Conservation (phyloP, 495 filamentous ascomycete species). For the Aspergillus homomorphus region DNA sequence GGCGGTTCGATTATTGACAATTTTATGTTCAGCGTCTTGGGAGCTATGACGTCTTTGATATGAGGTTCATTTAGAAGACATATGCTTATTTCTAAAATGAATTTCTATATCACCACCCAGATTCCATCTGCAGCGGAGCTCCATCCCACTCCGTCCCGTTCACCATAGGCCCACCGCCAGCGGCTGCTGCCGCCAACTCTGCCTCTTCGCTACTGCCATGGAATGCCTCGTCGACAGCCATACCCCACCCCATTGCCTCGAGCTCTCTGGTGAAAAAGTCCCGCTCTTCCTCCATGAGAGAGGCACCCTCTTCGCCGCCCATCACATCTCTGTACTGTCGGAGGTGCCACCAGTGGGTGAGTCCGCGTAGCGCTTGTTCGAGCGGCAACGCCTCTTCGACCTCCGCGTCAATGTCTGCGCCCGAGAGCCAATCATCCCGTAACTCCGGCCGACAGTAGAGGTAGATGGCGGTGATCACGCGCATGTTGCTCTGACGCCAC, state of each 20-base stretch:
- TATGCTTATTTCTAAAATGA: too few relatives aligned
- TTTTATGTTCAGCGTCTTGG: too few relatives aligned
- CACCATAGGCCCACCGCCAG: constrained; percentile 29
- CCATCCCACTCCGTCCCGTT: constrained; percentile 50
- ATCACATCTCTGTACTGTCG: constrained; percentile 76
- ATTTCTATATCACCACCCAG: constrained; percentile 26
- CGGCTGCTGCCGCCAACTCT: constrained; percentile 34
- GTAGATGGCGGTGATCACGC: constrained; percentile 95
- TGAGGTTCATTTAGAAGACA: too few relatives aligned
- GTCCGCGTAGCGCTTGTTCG: constrained; percentile 79
- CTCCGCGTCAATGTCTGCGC: constrained; percentile 84
- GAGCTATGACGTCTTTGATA: too few relatives aligned
- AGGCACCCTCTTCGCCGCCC: constrained; percentile 58
- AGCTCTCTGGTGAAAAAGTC: constrained; percentile 90
- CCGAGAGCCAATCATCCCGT: constrained; percentile 91
- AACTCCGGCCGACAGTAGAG: constrained; percentile 89
- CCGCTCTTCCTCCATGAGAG: constrained; percentile 69
- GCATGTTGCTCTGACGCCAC: constrained; percentile 98
- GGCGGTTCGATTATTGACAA: background rate
- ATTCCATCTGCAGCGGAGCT: constrained; percentile 40
- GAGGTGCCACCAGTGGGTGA: constrained; percentile 93
- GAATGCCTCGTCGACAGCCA: constrained; percentile 35
- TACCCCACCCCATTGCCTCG: constrained; percentile 71
- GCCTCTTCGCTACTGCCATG: constrained; percentile 42
- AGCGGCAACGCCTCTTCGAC: constrained; percentile 88